Evolutionary conservation across 768 basidiomycete genomes (phyloP), one percentile per base, ranked within the genome.

Genomic region (Boletus pseudo-olivaceus): DNA sequence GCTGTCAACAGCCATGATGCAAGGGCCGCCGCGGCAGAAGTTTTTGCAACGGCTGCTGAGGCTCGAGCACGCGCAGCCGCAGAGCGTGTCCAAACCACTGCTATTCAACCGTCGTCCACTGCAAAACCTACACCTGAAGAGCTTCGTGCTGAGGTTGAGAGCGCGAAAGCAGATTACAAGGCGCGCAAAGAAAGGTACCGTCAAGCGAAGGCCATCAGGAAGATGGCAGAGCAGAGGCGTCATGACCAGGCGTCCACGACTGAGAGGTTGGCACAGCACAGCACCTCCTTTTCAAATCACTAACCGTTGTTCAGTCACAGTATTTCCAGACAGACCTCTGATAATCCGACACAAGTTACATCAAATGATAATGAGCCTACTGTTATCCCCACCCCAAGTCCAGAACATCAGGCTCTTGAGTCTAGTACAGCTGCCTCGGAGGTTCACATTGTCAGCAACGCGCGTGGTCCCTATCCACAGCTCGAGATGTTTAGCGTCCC

Each of bases 111-210:
- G 1, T 29, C 59, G 17, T 32, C 46, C 6, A 17, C 32, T 19
- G 6, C 40, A 5, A 59, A 55, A 20, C 27, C 6, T 17, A 51
- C 65, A 2, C 51, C 67, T n/a, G 63, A 63, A 51, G 61, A 68
- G 17, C 62, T 73, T 38, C 63, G 67, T 30, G 63, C 58, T 29
- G 75, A 80, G 30, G 78, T 90, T 4, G 83, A 89, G 61, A 79
- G 73, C 19, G 87, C 88, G 1, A 91, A 88, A 60, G 75, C 74
- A 27, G 70, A 72, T 23, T 91, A 91, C 67, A 87, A 82, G 69
- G 76, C 75, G 1, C 80, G 84, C 68, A 91, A 91, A 63, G 87
- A 88, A 61, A 75, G 74, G 23, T 88, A 89, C 61, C 79, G 87
- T 29, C 72, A 72, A 59, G 81, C 84, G 49, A 78, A 82, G 49